Evolutionary conservation across 2,329 filamentous ascomycete genomes (phyloP), one percentile per base, ranked within the genome.

Genomic region (Gaeumannomyces sp.): DNA sequence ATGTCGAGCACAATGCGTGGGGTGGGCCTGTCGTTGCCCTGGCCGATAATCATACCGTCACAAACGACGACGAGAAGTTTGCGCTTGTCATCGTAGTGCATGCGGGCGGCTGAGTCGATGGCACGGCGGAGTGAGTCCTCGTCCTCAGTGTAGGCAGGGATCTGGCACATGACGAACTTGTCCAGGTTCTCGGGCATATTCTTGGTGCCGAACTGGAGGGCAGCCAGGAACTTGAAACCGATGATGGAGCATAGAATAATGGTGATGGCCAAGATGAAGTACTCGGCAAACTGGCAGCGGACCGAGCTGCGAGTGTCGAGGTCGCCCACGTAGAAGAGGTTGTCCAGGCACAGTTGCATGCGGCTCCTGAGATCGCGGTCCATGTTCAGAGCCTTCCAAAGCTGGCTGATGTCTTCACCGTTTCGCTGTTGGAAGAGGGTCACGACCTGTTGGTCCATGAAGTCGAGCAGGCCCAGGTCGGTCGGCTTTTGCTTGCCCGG

Each of bases 1-100:
- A 99, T 99, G 72, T 99, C 95, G 64, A 99, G 84, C 29, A 99
- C 93, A 70, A 99, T 99, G 67, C 93, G 88, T 59, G 95, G 95
- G 0, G 95, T 99, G 8, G 95, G 92, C 67, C 93, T 87, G 75
- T 99, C 95, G 77, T 99, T 99, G 73, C 95, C 95, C 79, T 97
- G 93, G 72, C 95, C 95, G 69, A 99, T 96, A 81, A 99, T 99
- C 94, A 99, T 98, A 78, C 95, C 95, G 73, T 99, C 95, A 73
- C 95, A 99, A 68, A 99, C 83, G 67, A 99, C 84, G 69, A 97
- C 87, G 31, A 99, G 82, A 16, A 99, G 84, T 81, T 99, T 99
- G 73, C 95, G 92, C 81, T 99, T 99, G 75, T 99, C 94, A 72
- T 99, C 95, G 74, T 99, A 99, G 70, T 88, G 89, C 93, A 97